These are phyloP conservation scores for Dothidotthia symphoricarpi DNA, from an alignment of 2,329 filamentous ascomycete genomes.

Conservation along the genomic window DNA sequence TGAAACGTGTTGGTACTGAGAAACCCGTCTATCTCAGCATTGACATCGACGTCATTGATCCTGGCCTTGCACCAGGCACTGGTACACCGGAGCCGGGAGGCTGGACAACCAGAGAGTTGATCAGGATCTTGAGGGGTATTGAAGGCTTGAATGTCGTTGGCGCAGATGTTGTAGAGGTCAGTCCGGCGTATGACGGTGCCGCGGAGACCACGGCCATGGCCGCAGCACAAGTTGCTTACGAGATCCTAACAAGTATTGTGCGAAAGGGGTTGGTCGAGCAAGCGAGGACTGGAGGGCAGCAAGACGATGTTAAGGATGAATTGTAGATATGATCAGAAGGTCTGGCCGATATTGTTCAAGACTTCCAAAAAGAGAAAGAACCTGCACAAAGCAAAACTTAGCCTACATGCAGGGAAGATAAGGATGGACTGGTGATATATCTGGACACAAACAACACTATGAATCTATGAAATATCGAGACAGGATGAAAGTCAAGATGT, in stretches of 20 bases:
- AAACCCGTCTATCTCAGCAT: constrained; percentile 78
- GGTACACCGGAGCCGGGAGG: constrained; percentile 88
- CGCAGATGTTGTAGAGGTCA: constrained; percentile 86
- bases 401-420: too few relatives aligned
- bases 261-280: constrained; percentile 54
- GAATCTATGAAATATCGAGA: too few relatives aligned
- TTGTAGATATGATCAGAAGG: constrained; percentile 20
- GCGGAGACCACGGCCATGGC: constrained; percentile 81
- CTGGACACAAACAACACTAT: background rate
- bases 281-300: constrained; percentile 23
- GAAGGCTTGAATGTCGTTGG: constrained; percentile 83
- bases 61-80: constrained; percentile 70
- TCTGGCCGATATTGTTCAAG: too few relatives aligned
- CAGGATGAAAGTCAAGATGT: background rate
- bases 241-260: constrained; percentile 76
- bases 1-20: constrained; percentile 68
- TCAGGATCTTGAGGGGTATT: constrained; percentile 76
- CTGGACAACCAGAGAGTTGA: constrained; percentile 86
- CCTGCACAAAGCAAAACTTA: too few relatives aligned
- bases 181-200: constrained; percentile 76
- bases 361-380: too few relatives aligned
- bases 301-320: constrained; percentile 27
- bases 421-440: background rate
- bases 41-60: constrained; percentile 80
- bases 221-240: constrained; percentile 79